Conservation (phyloP, 345 rosid genomes). For the Trapa incisa region DNA sequence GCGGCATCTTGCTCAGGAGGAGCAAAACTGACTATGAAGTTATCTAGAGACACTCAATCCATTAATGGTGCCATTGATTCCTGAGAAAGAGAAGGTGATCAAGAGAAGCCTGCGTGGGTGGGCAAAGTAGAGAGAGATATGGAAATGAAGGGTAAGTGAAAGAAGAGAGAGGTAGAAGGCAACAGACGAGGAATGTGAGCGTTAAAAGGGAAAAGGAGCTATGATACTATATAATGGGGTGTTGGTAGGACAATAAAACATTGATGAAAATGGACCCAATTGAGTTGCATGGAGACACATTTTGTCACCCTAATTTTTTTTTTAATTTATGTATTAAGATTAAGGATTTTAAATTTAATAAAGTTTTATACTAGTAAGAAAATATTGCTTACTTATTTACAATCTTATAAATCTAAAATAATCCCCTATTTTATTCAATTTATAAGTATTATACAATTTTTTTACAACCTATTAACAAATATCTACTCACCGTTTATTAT, state of each 20-base stretch:
- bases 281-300: background rate
- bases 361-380: too few species aligned
- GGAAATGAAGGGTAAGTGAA: background rate
- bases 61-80: background rate
- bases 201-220: background rate
- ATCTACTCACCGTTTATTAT: too few species aligned
- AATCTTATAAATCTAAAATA: too few species aligned
- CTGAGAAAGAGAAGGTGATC: background rate
- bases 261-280: background rate
- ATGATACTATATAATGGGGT: background rate
- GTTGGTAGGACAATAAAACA: background rate
- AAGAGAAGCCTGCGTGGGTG: too few species aligned
- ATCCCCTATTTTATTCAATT: too few species aligned
- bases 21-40: background rate
- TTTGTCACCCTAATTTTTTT: too few species aligned
- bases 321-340: too few species aligned
- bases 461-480: too few species aligned
- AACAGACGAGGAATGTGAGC: too few species aligned
- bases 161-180: background rate
- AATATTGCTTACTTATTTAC: too few species aligned
- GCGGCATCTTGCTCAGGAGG: constrained; percentile 19
- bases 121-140: background rate
- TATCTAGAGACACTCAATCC: background rate
- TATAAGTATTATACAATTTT: too few species aligned
- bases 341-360: too few species aligned